These are phyloP conservation scores for Vitis amurensis DNA, from an alignment of 164 flowering plant species.

Conservation along the genomic window DNA sequence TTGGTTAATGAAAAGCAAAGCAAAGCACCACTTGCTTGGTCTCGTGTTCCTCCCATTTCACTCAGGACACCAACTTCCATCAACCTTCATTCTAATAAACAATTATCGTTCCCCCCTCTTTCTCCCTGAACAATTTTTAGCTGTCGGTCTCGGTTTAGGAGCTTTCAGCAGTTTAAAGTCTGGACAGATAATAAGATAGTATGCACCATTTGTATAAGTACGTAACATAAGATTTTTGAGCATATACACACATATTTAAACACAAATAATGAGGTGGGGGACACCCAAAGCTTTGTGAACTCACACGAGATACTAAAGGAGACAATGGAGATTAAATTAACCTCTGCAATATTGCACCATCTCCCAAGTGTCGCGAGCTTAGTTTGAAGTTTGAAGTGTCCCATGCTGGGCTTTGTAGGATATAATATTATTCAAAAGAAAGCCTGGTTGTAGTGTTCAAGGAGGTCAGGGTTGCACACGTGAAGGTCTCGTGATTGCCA, in stretches of 20 bases:
- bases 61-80: conserved; percentile 15
- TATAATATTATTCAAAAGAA: background rate
- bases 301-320: conserved; percentile 9
- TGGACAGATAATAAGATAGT: background rate
- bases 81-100: conserved; percentile 1
- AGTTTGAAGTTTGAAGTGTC: conserved; percentile 13
- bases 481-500: conserved; percentile 38
- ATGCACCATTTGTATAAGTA: no score
- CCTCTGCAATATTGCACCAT: background rate
- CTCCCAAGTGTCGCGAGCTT: conserved; percentile 12
- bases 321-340: conserved; percentile 14
- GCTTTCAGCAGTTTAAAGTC: background rate
- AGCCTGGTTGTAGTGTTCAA: conserved; percentile 19
- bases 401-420: conserved; percentile 14
- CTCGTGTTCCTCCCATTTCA: conserved; percentile 40
- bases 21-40: conserved; percentile 31
- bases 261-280: background rate
- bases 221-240: no score
- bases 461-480: conserved; percentile 46
- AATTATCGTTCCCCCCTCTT: background rate
- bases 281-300: conserved; percentile 20
- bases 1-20: conserved; percentile 12
- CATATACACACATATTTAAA: no score
- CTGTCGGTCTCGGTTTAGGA: conserved; percentile 8
- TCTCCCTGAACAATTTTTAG: conserved; percentile 10